phyloP scores from a whole-genome alignment of 2,329 filamentous ascomycete species.

The Plenodomus biglobosus region DNA sequence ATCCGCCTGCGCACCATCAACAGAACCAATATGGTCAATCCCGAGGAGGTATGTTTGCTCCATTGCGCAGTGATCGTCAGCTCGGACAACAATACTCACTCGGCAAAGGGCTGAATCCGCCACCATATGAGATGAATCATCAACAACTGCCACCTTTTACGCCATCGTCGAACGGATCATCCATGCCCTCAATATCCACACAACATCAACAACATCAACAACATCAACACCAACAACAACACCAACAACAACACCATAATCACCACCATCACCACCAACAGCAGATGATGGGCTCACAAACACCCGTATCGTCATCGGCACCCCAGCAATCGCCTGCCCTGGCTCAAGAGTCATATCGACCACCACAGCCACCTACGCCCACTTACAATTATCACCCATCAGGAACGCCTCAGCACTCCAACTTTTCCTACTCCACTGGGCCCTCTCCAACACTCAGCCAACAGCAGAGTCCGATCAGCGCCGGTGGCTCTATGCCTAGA shows the following conservation, averaged over 20 bases:
- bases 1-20: constrained; percentile 44
- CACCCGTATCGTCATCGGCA: constrained; percentile 42
- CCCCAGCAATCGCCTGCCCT: constrained; percentile 56
- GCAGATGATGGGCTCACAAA: constrained; percentile 53
- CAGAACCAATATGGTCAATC: constrained; percentile 38
- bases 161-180: constrained; percentile 54
- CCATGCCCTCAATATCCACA: constrained; percentile 49
- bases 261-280: constrained; percentile 31
- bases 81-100: constrained; percentile 61
- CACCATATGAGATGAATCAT: constrained; percentile 67
- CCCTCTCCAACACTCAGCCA: constrained; percentile 50
- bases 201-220: constrained; percentile 45
- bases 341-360: constrained; percentile 61
- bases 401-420: constrained; percentile 53
- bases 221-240: constrained; percentile 36
- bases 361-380: constrained; percentile 60
- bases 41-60: constrained; percentile 57
- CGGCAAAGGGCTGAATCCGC: constrained; percentile 64
- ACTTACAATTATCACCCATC: constrained; percentile 64
- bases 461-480: constrained; percentile 52
- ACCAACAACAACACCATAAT: constrained; percentile 37
- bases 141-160: constrained; percentile 62
- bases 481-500: constrained; percentile 49
- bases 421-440: constrained; percentile 53
- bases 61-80: constrained; percentile 53